Base-by-base conservation (phyloP, 1,284 basidiomycete species). In the Ganoderma multipileum region DNA sequence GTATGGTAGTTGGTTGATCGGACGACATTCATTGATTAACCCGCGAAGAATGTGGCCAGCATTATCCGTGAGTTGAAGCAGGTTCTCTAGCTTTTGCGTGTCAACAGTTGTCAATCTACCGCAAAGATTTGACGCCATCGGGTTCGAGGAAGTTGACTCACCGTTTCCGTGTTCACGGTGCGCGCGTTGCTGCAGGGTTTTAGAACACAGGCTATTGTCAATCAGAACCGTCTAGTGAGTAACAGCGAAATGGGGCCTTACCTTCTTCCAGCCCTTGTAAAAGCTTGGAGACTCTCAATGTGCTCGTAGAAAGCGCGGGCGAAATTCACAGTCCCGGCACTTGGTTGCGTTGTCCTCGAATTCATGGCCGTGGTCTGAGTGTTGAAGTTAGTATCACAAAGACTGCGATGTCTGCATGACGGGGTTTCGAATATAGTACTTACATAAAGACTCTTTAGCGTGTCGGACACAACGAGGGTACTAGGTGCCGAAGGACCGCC, bases 221-320 rank as follows among this genome's bases (percentile, higher is more conserved):
- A 50, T n/a, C 20, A 12, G 3, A 50, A 14, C 23, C 6, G 47
- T 23, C 23, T 5, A 26, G 47, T 14, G 5, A 26, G 47, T 11
- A 50, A 12, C 47, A 26, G 23, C 11, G 23, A 50, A 6, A 9
- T 5, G 12, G n/a, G 4, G 18, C 11, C 57, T 38, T 58, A 58
- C 57, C 38, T 38, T n/a, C 12, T 38, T 38, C n/a, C 57, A 23
- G 36, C 18, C 57, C n/a, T 33, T 7, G 57, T 4, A 23, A 26
- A 50, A 26, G 47, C 20, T 26, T 26, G 47, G 26, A 50, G 47
- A 50, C 47, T 50, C 23, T 50, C 47, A 26, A 50, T 14, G n/a
- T 58, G 57, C n/a, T 58, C 33, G 36, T 38, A 6, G n/a, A 58
- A 58, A n/a, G 57, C 57, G 33, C 57, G 57, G 20, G 57, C 57